Percentiles rank a stretch among this genome's conserved stretches.
Evolutionary conservation across 768 basidiomycete genomes (phyloP).

Genomic region (Leucosporidium scottii): DNA sequence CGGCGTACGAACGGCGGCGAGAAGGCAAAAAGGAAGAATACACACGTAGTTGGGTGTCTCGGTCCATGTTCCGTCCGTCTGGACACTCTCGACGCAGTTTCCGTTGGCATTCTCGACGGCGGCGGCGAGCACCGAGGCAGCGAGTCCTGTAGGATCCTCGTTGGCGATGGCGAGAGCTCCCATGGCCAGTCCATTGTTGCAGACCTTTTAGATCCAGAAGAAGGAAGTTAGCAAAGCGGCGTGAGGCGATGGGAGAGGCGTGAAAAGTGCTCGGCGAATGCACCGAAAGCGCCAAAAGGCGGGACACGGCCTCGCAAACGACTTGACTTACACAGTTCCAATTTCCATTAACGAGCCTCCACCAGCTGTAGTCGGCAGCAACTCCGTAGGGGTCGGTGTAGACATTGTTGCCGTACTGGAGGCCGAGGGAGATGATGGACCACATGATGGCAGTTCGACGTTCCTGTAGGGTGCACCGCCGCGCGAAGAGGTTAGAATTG

Average conservation of each 20-base stretch:
- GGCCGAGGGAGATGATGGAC: conserved; percentile 70
- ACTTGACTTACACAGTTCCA: conserved; percentile 84
- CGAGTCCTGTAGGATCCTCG: conserved; percentile 69
- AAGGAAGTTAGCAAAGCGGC: too few species aligned
- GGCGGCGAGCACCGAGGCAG: conserved; percentile 55
- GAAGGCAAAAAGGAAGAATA: conserved; percentile 57
- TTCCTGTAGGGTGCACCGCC: too few species aligned
- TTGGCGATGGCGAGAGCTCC: conserved; percentile 74
- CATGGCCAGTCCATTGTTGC: conserved; percentile 81
- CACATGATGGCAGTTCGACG: conserved; percentile 59
- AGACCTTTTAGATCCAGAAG: conserved; percentile 47
- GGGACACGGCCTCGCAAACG: too few species aligned
- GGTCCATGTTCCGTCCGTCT: conserved; percentile 75
- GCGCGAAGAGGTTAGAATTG: too few species aligned
- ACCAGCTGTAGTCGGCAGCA: conserved; percentile 28
- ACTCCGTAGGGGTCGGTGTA: conserved; percentile 13
- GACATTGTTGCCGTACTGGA: conserved; percentile 41
- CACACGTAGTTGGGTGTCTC: conserved; percentile 76
- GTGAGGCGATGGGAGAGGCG: too few species aligned
- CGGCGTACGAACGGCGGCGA: too few species aligned
- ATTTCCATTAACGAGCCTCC: conserved; percentile 54
- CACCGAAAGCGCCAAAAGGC: too few species aligned
- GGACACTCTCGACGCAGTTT: conserved; percentile 57
- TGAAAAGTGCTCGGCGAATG: background rate
- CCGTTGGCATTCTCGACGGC: conserved; percentile 44